Evolutionary conservation across 1,139 yeast genomes (phyloP).

Genomic region (Scheffersomyces segobiensis): DNA sequence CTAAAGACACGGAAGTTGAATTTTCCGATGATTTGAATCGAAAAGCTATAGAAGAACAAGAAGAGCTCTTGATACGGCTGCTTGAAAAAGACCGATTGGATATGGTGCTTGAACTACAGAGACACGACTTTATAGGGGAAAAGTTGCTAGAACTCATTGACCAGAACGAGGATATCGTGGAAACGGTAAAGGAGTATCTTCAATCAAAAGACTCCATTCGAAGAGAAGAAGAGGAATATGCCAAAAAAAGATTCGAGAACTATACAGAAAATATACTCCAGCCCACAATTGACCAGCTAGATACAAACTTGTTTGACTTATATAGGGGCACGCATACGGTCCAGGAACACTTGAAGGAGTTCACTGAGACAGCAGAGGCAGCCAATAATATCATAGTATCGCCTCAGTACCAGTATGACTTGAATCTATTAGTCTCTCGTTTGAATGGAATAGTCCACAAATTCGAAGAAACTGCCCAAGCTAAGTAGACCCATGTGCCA

Average conservation of each 20-base stretch:
- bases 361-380: conserved; percentile 6
- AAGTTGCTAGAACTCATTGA: conserved; percentile 35
- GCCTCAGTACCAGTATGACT: conserved; percentile 15
- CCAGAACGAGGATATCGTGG: conserved; percentile 43
- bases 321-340: conserved; percentile 8
- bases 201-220: conserved; percentile 20
- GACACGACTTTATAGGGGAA: conserved; percentile 38
- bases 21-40: conserved; percentile 2
- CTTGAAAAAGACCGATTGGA: conserved; percentile 38
- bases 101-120: conserved; percentile 44
- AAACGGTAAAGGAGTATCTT: conserved; percentile 40
- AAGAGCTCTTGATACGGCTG: conserved; percentile 11
- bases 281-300: conserved; percentile 12
- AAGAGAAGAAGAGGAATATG: conserved; percentile 11
- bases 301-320: conserved; percentile 6
- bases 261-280: conserved; percentile 8
- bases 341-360: conserved; percentile 4
- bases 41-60: neutral
- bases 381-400: conserved; percentile 8
- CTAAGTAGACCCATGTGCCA: neutral
- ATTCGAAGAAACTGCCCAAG: neutral
- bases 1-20: neutral
- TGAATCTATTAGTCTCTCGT: conserved; percentile 21
- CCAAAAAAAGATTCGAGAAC: conserved; percentile 6
- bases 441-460: conserved; percentile 15